Evolutionary conservation across 75 land plant genomes (phyloP).

Genomic region (Azolla pinnata): DNA sequence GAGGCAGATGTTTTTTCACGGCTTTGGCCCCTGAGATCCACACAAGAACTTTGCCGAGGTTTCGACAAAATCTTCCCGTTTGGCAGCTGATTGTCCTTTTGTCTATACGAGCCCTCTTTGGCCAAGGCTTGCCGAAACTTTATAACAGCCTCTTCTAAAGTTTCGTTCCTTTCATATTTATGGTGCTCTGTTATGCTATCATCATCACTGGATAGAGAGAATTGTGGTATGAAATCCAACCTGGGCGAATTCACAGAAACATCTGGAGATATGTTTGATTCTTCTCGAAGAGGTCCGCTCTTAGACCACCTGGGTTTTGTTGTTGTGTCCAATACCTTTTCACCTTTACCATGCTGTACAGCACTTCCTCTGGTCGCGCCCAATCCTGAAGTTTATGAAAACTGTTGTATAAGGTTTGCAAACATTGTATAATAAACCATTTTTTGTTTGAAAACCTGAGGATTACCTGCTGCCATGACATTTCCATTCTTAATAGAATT

Average conservation of each 20-base stretch:
- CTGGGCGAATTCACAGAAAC: constrained; percentile 80
- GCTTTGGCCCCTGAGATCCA: constrained; percentile 11
- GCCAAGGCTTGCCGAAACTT: constrained; percentile 1
- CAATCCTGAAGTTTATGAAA: too few relatives aligned
- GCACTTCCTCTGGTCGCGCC: too few relatives aligned
- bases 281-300: constrained; percentile 12
- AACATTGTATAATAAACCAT: neutral
- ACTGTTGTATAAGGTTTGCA: too few relatives aligned
- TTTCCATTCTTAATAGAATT: neutral
- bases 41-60: constrained; percentile 19
- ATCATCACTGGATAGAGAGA: constrained; percentile 50
- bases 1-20: too few relatives aligned
- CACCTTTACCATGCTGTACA: too few relatives aligned
- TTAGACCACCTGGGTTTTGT: constrained; percentile 1
- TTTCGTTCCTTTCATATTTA: constrained; percentile 2
- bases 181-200: neutral
- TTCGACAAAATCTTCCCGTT: constrained; percentile 18
- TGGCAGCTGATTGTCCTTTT: constrained; percentile 6
- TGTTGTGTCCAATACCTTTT: too few relatives aligned
- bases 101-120: constrained; percentile 12
- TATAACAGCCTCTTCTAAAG: neutral
- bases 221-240: constrained; percentile 64
- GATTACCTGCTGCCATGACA: neutral
- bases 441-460: constrained; percentile 2
- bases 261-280: constrained; percentile 48